A percentile compares a stretch with the other conserved stretches of the same genome.
phyloP scores from a whole-genome alignment of 768 basidiomycete genomes.

The Candolleomyces eurysporus region DNA sequence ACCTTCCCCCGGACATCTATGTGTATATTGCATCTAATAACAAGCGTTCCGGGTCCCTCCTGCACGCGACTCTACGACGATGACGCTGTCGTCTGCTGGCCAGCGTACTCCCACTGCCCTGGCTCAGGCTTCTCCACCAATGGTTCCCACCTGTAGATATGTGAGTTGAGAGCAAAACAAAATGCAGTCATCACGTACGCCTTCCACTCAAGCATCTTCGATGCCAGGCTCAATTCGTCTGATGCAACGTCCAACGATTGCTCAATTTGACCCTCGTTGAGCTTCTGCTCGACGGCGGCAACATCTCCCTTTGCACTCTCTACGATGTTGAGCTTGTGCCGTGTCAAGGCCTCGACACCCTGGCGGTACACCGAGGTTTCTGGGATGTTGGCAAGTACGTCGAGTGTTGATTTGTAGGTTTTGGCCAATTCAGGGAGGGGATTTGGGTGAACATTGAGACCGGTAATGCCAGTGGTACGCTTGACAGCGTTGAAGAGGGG shows the following conservation, averaged over 20 bases:
- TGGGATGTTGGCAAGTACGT: constrained; percentile 69
- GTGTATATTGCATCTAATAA: background rate
- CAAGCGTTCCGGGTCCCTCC: constrained; percentile 1
- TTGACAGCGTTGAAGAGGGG: constrained; percentile 66
- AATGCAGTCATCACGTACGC: constrained; percentile 46
- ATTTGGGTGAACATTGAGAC: constrained; percentile 79
- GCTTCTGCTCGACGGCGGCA: constrained; percentile 61
- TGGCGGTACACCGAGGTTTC: constrained; percentile 85
- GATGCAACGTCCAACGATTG: constrained; percentile 78
- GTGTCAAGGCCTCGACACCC: constrained; percentile 81
- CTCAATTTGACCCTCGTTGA: constrained; percentile 88
- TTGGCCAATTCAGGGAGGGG: constrained; percentile 76
- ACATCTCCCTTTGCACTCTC: constrained; percentile 68
- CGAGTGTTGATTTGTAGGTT: constrained; percentile 78
- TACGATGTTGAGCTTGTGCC: constrained; percentile 73
- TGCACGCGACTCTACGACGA: constrained; percentile 10
- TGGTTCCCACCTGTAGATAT: constrained; percentile 74
- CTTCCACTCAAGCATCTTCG: constrained; percentile 94
- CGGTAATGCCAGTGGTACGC: constrained; percentile 81
- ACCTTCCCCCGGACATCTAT: background rate
- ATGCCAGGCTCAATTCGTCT: constrained; percentile 74
- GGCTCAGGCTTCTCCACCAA: constrained; percentile 76
- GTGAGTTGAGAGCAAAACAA: constrained; percentile 1
- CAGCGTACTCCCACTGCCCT: constrained; percentile 88
- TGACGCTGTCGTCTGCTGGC: constrained; percentile 46